Evolutionary conservation across 306 rosid genomes (phyloP), one percentile per base, ranked within the genome.

Genomic region (Quercus robur): DNA sequence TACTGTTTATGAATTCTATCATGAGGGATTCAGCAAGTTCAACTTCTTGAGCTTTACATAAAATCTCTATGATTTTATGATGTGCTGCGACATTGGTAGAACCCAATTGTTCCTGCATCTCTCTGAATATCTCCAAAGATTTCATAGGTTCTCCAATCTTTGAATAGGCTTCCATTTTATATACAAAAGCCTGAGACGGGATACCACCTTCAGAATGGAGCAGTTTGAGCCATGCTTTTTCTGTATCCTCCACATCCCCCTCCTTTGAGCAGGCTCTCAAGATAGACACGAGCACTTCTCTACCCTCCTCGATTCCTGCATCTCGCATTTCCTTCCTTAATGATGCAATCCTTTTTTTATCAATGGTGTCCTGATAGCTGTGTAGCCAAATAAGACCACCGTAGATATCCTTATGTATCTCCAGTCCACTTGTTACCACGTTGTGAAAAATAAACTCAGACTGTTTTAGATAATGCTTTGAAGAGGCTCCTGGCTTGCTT

Each of bases 331-430:
- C 97, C 77, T 87, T 85, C 85, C 88, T 85, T 75, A 94, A 70
- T n/a, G 58, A 86, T 5, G 70, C 41, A 63, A 94, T 86, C 86
- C 99, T 87, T 73, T 90, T 92, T 83, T 64, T 90, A 86, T 94
- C 99, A 51, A 92, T 75, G 30, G 87, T 78, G 78, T 91, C 94
- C 85, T 94, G 99, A 85, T 86, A 90, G 85, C 99, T 94, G 84
- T 92, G 99, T 58, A 94, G 90, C 99, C 97, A 91, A 90, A 94
- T 90, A 72, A 94, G 85, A 76, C 99, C 97, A 66, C 88, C 87
- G 57, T 88, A 94, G 66, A 94, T 88, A 82, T 94, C 94, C 78
- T 91, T 92, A 56, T 91, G 97, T 51, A 94, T 76, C 77, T 86
- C 87, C 20, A 92, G 91, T 41, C 95, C 91, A 80, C 87, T 85